Percentiles rank a stretch among this genome's conserved stretches.
phyloP scores from a whole-genome alignment of 1,284 basidiomycete genomes.

The Prillingera fragicola region DNA sequence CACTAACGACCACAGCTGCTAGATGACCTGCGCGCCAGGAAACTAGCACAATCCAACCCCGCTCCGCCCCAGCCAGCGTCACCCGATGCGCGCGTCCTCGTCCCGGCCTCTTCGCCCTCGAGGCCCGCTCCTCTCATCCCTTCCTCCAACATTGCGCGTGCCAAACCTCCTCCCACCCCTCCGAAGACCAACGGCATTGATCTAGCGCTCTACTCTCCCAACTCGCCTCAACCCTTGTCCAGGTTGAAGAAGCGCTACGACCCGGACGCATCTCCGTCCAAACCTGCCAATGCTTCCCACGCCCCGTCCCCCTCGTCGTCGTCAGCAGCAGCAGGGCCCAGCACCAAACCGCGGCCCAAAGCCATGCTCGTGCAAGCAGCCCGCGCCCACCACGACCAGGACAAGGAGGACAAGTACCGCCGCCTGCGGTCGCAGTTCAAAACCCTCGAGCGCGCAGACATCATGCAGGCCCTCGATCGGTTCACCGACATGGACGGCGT shows the following conservation, averaged over 20 bases:
- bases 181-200: not conserved
- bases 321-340: slow-evolving; percentile 14
- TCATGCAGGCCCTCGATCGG: slow-evolving; percentile 15
- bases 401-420: slow-evolving; percentile 10
- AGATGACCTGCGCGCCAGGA: slow-evolving; percentile 48
- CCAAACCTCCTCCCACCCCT: not conserved
- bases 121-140: not conserved
- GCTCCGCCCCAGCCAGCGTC: slow-evolving; percentile 48
- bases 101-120: not conserved
- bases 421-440: slow-evolving; percentile 22
- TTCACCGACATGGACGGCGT: slow-evolving; percentile 14
- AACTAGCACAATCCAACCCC: slow-evolving; percentile 77
- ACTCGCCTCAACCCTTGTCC: slow-evolving; percentile 20
- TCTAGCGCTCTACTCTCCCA: slow-evolving; percentile 12
- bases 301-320: slow-evolving; percentile 4
- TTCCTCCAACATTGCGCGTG: not conserved
- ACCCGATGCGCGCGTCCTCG: not conserved
- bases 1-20: not conserved
- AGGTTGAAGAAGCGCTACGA: slow-evolving; percentile 21
- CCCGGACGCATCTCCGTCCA: slow-evolving; percentile 12
- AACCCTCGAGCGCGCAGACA: slow-evolving; percentile 9
- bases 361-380: slow-evolving; percentile 7
- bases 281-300: not conserved
- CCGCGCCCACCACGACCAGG: slow-evolving; percentile 15
- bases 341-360: slow-evolving; percentile 14